A percentile compares a stretch with the other conserved stretches of the same genome.
Evolutionary conservation across 2,329 filamentous ascomycete genomes (phyloP).

Genomic region (Nemania bipapillata): DNA sequence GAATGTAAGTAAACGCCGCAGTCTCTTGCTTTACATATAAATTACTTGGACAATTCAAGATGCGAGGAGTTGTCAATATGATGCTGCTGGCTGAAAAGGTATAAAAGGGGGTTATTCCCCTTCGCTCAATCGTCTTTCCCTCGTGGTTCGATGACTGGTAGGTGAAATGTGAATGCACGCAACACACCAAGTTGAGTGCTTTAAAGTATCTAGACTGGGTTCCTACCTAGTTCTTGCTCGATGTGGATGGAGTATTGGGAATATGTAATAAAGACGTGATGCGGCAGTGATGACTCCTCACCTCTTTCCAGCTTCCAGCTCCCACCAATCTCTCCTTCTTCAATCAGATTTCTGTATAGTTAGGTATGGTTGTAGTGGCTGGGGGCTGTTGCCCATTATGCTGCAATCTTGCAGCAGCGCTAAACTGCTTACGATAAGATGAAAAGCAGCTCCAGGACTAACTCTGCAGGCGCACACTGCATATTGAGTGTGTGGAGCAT

Average conservation of each 20-base stretch:
- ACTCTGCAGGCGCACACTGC: conserved; percentile 27
- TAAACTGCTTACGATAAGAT: conserved; percentile 36
- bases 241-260: conserved; percentile 5
- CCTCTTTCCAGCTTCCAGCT: conserved; percentile 34
- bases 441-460: conserved; percentile 20
- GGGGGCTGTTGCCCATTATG: conserved; percentile 27
- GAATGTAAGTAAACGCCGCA: no score
- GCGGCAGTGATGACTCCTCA: conserved; percentile 38
- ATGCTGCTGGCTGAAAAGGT: background rate
- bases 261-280: conserved; percentile 22
- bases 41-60: no score
- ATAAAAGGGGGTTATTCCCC: conserved; percentile 11
- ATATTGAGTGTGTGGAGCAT: conserved; percentile 18
- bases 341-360: conserved; percentile 24
- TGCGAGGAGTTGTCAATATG: no score
- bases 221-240: background rate
- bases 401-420: conserved; percentile 38
- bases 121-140: background rate
- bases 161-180: conserved; percentile 20
- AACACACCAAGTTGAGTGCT: conserved; percentile 27
- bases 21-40: background rate
- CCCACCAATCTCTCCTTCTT: conserved; percentile 9
- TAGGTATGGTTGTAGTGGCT: conserved; percentile 27
- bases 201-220: no score
- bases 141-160: conserved; percentile 7